Evolutionary conservation across 2,329 filamentous ascomycete species (phyloP).

Genomic region (Fusarium secorum): DNA sequence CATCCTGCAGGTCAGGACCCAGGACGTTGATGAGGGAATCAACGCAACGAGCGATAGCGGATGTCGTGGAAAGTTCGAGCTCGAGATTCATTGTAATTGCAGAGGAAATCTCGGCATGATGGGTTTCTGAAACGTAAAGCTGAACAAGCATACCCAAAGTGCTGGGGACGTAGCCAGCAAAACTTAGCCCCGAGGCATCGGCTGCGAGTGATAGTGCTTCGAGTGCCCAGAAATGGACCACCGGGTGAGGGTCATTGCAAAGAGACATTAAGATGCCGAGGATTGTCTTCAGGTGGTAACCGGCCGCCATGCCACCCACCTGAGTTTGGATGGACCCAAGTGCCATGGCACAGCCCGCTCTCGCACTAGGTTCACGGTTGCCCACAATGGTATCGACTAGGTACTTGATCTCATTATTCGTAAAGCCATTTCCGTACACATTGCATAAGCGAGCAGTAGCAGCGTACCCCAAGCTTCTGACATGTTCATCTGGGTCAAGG

Average conservation of each 20-base stretch:
- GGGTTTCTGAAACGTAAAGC: conserved; percentile 88
- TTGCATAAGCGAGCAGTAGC: conserved; percentile 87
- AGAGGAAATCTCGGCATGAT: conserved; percentile 83
- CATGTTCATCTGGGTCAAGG: conserved; percentile 82
- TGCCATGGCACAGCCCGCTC: conserved; percentile 93
- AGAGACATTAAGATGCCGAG: conserved; percentile 98
- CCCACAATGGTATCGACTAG: conserved; percentile 93
- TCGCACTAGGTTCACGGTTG: conserved; percentile 90
- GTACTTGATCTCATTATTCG: conserved; percentile 87
- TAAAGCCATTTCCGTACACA: conserved; percentile 84
- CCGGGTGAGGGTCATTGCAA: conserved; percentile 92
- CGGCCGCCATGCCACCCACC: conserved; percentile 96
- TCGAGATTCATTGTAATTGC: conserved; percentile 90
- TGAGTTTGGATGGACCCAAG: conserved; percentile 93
- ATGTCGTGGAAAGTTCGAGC: conserved; percentile 80
- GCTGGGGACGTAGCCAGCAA: conserved; percentile 87
- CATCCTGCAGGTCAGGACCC: conserved; percentile 92
- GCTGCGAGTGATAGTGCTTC: conserved; percentile 87
- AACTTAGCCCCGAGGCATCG: conserved; percentile 91
- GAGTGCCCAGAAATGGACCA: conserved; percentile 95
- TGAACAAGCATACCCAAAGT: conserved; percentile 94
- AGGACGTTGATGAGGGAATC: conserved; percentile 97
- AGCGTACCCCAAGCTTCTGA: conserved; percentile 85
- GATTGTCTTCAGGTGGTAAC: conserved; percentile 95
- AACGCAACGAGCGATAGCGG: conserved; percentile 85